Evolutionary conservation across 805 yeast species (phyloP), one percentile per base, ranked within the genome.

Genomic region (Saccharomycopsis capsularis): DNA sequence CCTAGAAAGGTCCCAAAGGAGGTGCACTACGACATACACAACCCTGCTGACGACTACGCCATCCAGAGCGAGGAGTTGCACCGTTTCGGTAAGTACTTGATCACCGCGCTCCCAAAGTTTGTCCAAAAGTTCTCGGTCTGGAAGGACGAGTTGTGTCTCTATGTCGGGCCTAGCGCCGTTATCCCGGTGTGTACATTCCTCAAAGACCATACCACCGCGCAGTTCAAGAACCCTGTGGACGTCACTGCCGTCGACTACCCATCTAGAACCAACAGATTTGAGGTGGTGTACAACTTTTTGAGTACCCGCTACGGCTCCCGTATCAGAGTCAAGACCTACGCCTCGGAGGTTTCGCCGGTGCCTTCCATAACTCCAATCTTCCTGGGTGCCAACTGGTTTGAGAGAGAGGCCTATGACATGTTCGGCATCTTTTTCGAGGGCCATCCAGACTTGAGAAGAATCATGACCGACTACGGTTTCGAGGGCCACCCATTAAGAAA

Each of bases 401-500:
- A 87, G 69, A 77, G 95, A 64, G 95, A 87, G 66, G 80, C 93
- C 13, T 87, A 84, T 64, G 95, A 87, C 64, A 71, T 87, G 77
- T 87, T 77, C 63, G 95, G 95, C 39, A 78, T 87, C 51, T 85
- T 85, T 67, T 87, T 87, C 61, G 91, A 84, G 67, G 86, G 83
- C 52, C 95, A 87, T 66, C 95, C 95, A 4, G 95, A 86, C 66
- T 73, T 86, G 62, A 80, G 95, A 69, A 76, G 95, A 69, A 85
- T 86, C 65, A 76, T 86, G 80, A 86, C 95, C 48, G 95, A 86
- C 68, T 86, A 86, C 66, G 95, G 95, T 21, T 86, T 87, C 59
- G 95, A 85, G 68, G 95, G 95, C 47, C 93, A 86, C 63, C 95
- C 95, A 13, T 74, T 86, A 63, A 78, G 95, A 68, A 87, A 87